Evolutionary conservation across 441 rosid genomes (phyloP), one percentile per base, ranked within the genome.

Genomic region (Bocquillonia castaneifolia): DNA sequence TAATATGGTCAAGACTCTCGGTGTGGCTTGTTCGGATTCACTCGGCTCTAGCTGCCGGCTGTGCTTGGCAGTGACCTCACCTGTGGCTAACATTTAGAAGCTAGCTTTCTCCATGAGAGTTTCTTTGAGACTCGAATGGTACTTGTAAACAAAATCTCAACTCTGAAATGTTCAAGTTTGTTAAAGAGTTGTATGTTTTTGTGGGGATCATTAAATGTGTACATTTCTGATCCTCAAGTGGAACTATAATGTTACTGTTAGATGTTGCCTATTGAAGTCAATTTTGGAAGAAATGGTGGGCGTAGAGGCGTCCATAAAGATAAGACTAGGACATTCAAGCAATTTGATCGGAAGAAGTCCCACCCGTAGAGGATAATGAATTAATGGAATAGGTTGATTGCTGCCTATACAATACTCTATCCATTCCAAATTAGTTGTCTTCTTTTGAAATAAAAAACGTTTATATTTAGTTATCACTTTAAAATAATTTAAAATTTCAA

Each of bases 1-100:
- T 39, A 89, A 72, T 56, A 89, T 80, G 59, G 88, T 84, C 18
- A 92, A 79, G 26, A 92, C 96, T 59, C 93, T 81, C 17, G 98
- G 96, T 13, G 78, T 78, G 64, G 63, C 59, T 10, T 72, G 58
- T 66, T 82, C 83, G 22, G 76, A 18, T 42, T 50, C 75, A 76
- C 72, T 81, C 47, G 74, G 78, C 70, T 78, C 78, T 9, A 73
- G 69, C 51, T 36, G 67, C 74, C 75, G 64, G 72, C 51, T 32
- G 47, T 40, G 60, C 76, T 39, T 29, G 76, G 51, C 18, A 58
- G 50, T n/a, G 63, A 63, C 71, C 23, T 79, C 76, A 23, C 70
- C 64, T 48, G 65, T 32, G 32, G 76, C 74, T 68, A 81, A 66
- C 88, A 86, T 86, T 79, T 79, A 68, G 63, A 50, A 39, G 36